phyloP scores from a whole-genome alignment of 2,329 filamentous ascomycete species.

The Ceratocystis huliohia region DNA sequence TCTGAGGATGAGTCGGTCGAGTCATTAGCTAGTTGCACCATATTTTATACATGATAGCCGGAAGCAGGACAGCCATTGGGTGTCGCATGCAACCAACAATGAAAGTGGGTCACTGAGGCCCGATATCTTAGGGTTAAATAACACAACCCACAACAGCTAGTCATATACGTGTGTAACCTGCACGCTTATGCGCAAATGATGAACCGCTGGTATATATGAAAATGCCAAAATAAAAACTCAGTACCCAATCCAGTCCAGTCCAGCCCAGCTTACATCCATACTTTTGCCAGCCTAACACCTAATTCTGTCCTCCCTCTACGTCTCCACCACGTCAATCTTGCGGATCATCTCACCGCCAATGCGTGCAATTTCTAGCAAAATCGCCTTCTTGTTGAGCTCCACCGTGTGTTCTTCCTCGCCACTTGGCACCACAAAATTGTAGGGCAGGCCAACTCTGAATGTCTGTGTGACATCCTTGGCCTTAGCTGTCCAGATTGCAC shows the following conservation, averaged over 20 bases:
- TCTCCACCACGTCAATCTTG: conserved; percentile 42
- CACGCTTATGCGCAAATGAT: conserved; percentile 12
- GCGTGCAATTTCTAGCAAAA: conserved; percentile 60
- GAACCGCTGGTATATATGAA: conserved; percentile 13
- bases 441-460: conserved; percentile 60
- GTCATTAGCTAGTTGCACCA: too few relatives aligned
- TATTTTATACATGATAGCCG: too few relatives aligned
- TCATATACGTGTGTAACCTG: background rate
- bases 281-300: background rate
- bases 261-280: background rate
- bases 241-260: background rate
- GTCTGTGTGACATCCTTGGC: conserved; percentile 35
- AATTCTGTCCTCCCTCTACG: conserved; percentile 10
- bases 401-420: conserved; percentile 38
- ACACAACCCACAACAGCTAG: background rate
- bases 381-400: conserved; percentile 52
- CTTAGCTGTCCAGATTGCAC: conserved; percentile 46
- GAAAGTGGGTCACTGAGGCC: background rate
- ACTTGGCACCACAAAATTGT: conserved; percentile 36
- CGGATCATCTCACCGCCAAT: conserved; percentile 55
- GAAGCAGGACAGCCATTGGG: too few relatives aligned
- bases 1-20: too few relatives aligned
- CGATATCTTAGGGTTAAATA: background rate
- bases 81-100: background rate
- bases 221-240: conserved; percentile 9